Base-by-base conservation (phyloP, 768 basidiomycete genomes). In the Trametes cingulata region DNA sequence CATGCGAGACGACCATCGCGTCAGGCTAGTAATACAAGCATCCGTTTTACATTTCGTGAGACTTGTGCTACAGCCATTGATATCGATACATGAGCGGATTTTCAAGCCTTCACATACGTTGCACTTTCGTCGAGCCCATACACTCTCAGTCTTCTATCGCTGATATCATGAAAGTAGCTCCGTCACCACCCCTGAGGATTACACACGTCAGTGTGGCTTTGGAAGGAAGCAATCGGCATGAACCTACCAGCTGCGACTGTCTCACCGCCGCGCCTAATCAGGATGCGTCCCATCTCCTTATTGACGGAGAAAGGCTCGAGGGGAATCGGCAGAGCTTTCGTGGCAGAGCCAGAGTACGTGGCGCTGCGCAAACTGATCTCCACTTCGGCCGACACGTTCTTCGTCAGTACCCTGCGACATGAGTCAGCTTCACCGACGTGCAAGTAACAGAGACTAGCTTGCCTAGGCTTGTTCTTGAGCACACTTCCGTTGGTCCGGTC, bases 201-300 rank as follows among this genome's bases (percentile, higher is more conserved):
- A 6, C 4, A 3, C 20, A 22, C 13, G 12, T 35, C 14, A 50
- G n/a, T 14, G 2, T n/a, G 14, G 36, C 0, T 25, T 13, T 10
- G 6, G 1, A 9, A 52, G 4, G 17, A n/a, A 19, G 20, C 29
- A 33, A 20, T 12, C 8, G 2, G 2, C n/a, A 22, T 12, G 15
- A 6, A 51, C 68, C 48, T 56, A 72, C 95, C 95, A 45, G 95
- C 95, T 39, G 87, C 93, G 60, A 99, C 90, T 0, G 97, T 98
- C 76, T 98, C 95, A 0, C 97, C 97, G 29, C 85, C 87, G 54
- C 96, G 78, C 43, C 97, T 79, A 58, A 99, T 78, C 63, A 99
- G 70, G 51, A 99, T 82, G 47, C 97, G 77, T 0, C 97, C 97
- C 97, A 98, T 97, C 56, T 95, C 92, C 74, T 98, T 99, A 75